Percentiles rank a stretch among this genome's conserved stretches.
These are phyloP conservation scores for Drosera spatulata DNA, from an alignment of 179 eudicot genomes.

Conservation along the genomic window DNA sequence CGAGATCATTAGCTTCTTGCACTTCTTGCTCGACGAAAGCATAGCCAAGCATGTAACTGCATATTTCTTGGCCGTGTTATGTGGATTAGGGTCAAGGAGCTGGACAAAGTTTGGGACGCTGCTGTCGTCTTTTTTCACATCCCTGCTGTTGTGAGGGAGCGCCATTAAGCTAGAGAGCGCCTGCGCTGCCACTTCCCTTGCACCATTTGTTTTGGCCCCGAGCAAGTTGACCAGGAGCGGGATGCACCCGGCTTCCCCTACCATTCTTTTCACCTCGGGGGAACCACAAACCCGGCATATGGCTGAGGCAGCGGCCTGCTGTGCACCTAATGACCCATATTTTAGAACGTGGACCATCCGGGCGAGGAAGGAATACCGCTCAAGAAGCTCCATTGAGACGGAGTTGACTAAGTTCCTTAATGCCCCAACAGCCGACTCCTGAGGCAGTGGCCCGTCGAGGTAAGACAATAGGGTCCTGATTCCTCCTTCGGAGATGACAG, in stretches of 20 bases:
- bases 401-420: conserved; percentile 58
- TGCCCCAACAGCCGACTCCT: conserved; percentile 81
- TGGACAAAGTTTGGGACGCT: conserved; percentile 87
- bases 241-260: conserved; percentile 67
- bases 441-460: conserved; percentile 78
- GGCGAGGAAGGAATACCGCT: conserved; percentile 52
- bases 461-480: conserved; percentile 46
- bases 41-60: conserved; percentile 47
- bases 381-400: conserved; percentile 31
- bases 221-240: conserved; percentile 60
- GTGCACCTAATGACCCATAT: conserved; percentile 80
- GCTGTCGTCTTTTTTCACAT: conserved; percentile 68
- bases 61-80: conserved; percentile 79
- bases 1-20: conserved; percentile 82
- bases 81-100: conserved; percentile 74
- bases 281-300: conserved; percentile 52
- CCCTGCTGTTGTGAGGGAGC: conserved; percentile 45
- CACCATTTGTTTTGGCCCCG: conserved; percentile 54
- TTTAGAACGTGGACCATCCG: conserved; percentile 67
- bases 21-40: conserved; percentile 66
- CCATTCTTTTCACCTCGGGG: conserved; percentile 41
- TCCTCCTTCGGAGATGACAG: conserved; percentile 71
- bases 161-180: conserved; percentile 58
- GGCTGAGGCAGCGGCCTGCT: conserved; percentile 60
- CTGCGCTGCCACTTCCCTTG: conserved; percentile 75